Evolutionary conservation across 768 basidiomycete genomes (phyloP), one percentile per base, ranked within the genome.

Genomic region (Cystofilobasidium capitatum): DNA sequence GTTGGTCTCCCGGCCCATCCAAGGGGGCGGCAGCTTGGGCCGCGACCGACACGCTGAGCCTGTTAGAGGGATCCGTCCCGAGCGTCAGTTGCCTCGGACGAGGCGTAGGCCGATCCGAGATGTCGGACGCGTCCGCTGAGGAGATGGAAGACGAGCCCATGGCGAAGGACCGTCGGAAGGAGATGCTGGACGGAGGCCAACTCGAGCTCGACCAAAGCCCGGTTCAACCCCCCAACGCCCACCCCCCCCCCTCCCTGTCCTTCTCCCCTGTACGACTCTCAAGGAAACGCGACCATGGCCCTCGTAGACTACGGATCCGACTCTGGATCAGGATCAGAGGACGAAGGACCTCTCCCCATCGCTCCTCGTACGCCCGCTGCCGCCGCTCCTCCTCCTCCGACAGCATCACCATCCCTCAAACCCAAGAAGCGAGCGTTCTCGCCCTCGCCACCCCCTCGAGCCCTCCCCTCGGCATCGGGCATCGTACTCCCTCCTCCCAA

Each of bases 271-370:
- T n/a, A n/a, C n/a, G n/a, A n/a, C n/a, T n/a, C n/a, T n/a, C n/a
- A n/a, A n/a, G n/a, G n/a, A n/a, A n/a, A n/a, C n/a, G n/a, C n/a
- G n/a, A 29, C 36, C 33, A 68, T 68, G 66, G 47, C 66, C 4
- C 66, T 68, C 24, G 66, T 68, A 29, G 66, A 68, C 39, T 68
- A 68, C 44, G 66, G 66, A 54, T 68, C 66, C 9, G 66, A 68
- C 55, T 68, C 66, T 22, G 66, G 55, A 26, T 62, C 49, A 0
- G 61, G 47, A 13, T 49, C 37, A 16, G 51, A 68, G 45, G 51
- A 61, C n/a, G 57, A 67, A 12, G 59, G 13, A 26, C 39, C 29
- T 10, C 36, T 42, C 13, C 39, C 37, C 10, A 39, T 26, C n/a
- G 59, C 12, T 39, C 7, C 39, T 8, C 12, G 22, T 4, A 61